Base-by-base conservation (phyloP, 1,284 basidiomycete species). In the Leccinum pachyderme region DNA sequence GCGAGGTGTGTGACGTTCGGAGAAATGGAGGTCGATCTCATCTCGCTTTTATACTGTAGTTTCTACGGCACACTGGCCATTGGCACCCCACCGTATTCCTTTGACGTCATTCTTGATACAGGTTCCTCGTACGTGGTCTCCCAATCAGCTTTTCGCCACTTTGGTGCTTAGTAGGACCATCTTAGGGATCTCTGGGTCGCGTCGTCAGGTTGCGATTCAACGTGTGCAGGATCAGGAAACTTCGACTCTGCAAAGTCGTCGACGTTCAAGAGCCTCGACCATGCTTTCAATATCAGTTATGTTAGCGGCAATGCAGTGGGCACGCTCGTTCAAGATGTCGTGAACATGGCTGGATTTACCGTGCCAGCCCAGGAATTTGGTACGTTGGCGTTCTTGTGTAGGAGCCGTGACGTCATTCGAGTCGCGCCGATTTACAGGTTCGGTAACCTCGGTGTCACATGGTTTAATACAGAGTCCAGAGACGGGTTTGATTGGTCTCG, bases 231-330 rank as follows among this genome's bases (percentile, higher is more conserved):
- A 71, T 61, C 67, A 4, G 60, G 59, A 15, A 63, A 59, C 15
- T 76, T 66, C 27, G 41, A 66, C 51, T 5, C 62, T 6, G 4
- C 58, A 8, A 51, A 49, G 5, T 74, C 73, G 4, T 65, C 63
- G 12, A 66, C 66, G 2, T 72, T 70, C 56, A 60, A 61, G 41
- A 64, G 60, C 48, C 58, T 67, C 22, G 46, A 46, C 37, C 61
- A 22, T 5, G 29, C 64, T 1, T 86, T 87, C 66, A 52, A 66
- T 5, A 78, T 86, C 54, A 74, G 73, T 2, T 88, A 88, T 61
- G 83, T 82, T 12, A 78, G 74, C 25, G 85, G 84, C 5, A 63
- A 73, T 6, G 84, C 81, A 0, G 60, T 61, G 1, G 86, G 86
- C 4, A 64, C 63, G 2, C 69, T 85, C 28, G 81, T 70, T 0